A percentile compares a stretch with the other conserved stretches of the same genome.
Conservation (phyloP, 2,329 filamentous ascomycete species). For the Colletotrichum gloeosporioides region DNA sequence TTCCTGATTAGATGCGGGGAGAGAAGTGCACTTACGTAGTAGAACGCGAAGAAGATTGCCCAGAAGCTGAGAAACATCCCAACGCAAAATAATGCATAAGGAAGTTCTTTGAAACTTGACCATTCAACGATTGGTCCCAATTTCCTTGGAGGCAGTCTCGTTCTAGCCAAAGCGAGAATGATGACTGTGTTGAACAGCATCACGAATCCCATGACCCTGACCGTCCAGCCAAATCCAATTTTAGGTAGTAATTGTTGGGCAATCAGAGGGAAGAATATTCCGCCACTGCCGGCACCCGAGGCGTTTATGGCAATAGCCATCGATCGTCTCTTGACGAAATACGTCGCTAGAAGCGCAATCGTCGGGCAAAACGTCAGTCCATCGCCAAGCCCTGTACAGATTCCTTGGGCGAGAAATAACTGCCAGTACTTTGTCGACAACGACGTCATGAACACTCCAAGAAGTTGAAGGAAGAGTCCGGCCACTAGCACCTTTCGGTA, state of each 20-base stretch:
- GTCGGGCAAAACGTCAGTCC: conserved; percentile 60
- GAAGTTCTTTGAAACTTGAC: conserved; percentile 28
- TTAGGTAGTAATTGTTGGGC: neutral
- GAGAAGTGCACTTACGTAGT: conserved; percentile 50
- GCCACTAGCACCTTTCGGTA: neutral
- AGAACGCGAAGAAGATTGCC: conserved; percentile 51
- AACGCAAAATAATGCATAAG: neutral
- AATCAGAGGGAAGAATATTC: conserved; percentile 63
- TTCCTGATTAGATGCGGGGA: neutral
- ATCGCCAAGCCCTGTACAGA: conserved; percentile 61
- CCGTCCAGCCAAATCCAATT: conserved; percentile 9
- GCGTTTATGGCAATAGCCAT: conserved; percentile 66
- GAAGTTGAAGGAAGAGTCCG: neutral
- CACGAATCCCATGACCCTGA: conserved; percentile 13
- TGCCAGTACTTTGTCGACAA: conserved; percentile 50
- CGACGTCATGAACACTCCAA: conserved; percentile 50
- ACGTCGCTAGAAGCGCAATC: conserved; percentile 61
- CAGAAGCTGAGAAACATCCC: conserved; percentile 35
- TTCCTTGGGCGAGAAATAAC: conserved; percentile 25
- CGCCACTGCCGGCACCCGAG: conserved; percentile 65
- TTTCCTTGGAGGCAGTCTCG: neutral
- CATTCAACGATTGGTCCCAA: neutral
- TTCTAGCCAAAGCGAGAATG: neutral
- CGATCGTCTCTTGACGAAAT: conserved; percentile 61
- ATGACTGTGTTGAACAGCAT: neutral